A percentile compares a stretch with the other conserved stretches of the same genome.
Evolutionary conservation across 2,329 filamentous ascomycete species (phyloP).

Genomic region (Colletotrichum kahawae): DNA sequence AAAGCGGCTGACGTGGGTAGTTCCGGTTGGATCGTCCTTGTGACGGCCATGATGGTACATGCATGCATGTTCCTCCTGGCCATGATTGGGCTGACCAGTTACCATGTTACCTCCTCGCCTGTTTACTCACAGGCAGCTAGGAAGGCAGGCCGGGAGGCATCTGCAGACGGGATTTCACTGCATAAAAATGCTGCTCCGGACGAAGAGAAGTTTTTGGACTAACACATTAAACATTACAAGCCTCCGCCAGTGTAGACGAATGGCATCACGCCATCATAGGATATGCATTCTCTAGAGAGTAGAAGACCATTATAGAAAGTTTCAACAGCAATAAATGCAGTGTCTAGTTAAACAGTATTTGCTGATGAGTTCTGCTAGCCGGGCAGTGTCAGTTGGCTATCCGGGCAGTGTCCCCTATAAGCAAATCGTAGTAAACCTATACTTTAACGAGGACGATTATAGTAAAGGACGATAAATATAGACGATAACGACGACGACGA

Average conservation of each 20-base stretch:
- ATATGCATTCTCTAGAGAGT: not conserved
- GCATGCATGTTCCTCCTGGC: not conserved
- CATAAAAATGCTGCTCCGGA: not conserved
- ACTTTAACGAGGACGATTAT: too few species aligned
- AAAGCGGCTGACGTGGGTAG: not conserved
- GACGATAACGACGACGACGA: too few species aligned
- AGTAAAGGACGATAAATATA: too few species aligned
- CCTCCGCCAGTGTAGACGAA: not conserved
- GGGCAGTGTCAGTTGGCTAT: too few species aligned
- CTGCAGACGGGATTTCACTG: not conserved
- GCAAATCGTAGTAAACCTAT: too few species aligned
- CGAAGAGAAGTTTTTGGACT: not conserved
- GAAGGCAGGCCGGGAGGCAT: not conserved
- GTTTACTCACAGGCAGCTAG: not conserved
- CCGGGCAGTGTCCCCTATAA: too few species aligned
- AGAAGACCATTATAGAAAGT: not conserved
- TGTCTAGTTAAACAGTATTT: not conserved
- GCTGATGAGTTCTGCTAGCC: too few species aligned
- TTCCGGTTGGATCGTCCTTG: not conserved
- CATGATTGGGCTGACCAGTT: too few species aligned
- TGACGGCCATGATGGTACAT: not conserved
- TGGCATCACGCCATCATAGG: not conserved
- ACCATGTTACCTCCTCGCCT: too few species aligned
- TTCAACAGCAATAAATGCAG: not conserved
- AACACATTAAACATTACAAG: not conserved